Evolutionary conservation across 495 filamentous ascomycete species (phyloP).

Genomic region (Aspergillus hancockii): DNA sequence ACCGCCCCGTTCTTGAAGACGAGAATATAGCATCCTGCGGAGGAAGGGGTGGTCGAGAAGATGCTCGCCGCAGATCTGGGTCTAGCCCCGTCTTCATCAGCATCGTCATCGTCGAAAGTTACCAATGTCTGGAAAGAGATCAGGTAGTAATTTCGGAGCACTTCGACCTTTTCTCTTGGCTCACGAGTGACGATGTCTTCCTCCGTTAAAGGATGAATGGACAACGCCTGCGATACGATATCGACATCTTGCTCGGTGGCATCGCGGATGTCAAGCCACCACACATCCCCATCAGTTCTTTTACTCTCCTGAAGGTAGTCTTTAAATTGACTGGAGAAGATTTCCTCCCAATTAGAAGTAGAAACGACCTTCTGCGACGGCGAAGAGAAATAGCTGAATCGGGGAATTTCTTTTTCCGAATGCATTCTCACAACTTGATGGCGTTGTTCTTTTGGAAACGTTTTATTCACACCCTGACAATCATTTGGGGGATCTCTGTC

Average conservation of each 20-base stretch:
- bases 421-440: not conserved
- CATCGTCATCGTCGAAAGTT: slow-evolving; percentile 39
- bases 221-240: slow-evolving; percentile 75
- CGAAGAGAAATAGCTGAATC: not conserved
- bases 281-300: slow-evolving; percentile 35
- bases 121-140: slow-evolving; percentile 87
- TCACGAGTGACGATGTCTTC: slow-evolving; percentile 92
- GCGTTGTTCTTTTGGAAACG: not conserved
- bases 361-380: not conserved
- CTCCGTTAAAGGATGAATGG: slow-evolving; percentile 84
- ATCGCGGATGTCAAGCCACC: slow-evolving; percentile 90
- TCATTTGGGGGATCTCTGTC: not conserved
- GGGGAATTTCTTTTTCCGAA: not conserved
- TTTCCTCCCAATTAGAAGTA: not conserved
- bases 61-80: slow-evolving; percentile 32
- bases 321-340: not conserved
- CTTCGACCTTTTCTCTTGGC: slow-evolving; percentile 92
- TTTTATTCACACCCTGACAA: not conserved
- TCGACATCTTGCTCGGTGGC: slow-evolving; percentile 81
- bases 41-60: slow-evolving; percentile 58
- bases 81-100: slow-evolving; percentile 17
- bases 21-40: slow-evolving; percentile 86
- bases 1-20: slow-evolving; percentile 91
- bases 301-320: not conserved
- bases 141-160: slow-evolving; percentile 92